Conservation (phyloP, 352 stramenopile genomes). For the Blastocystis sp. region DNA sequence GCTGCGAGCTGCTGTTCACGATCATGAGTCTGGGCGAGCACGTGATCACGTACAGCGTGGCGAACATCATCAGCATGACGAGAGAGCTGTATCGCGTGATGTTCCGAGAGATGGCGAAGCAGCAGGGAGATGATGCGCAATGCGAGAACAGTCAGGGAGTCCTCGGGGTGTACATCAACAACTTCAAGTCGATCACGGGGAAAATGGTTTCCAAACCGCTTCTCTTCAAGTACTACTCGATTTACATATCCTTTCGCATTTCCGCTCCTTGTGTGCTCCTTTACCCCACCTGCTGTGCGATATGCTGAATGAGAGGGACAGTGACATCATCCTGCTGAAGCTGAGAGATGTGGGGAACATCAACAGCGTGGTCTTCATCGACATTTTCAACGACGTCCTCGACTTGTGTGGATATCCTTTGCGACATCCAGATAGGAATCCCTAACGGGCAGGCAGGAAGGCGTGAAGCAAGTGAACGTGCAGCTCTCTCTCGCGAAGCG, state of each 20-base stretch:
- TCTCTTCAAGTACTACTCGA: slow-evolving; percentile 36
- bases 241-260: slow-evolving; percentile 35
- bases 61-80: slow-evolving; percentile 1
- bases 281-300: slow-evolving; percentile 38
- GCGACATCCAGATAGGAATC: background rate
- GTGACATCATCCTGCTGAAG: slow-evolving; percentile 53
- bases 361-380: slow-evolving; percentile 59
- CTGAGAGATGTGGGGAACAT: slow-evolving; percentile 27
- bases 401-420: slow-evolving; percentile 64
- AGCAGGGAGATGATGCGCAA: background rate
- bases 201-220: slow-evolving; percentile 13
- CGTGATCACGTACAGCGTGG: slow-evolving; percentile 25
- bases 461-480: slow-evolving; percentile 58
- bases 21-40: slow-evolving; percentile 29
- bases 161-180: slow-evolving; percentile 32
- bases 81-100: slow-evolving; percentile 17
- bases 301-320: slow-evolving; percentile 52
- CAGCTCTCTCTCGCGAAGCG: slow-evolving; percentile 33
- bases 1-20: background rate
- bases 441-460: slow-evolving; percentile 3
- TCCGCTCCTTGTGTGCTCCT: background rate
- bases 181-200: slow-evolving; percentile 21
- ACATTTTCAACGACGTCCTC: slow-evolving; percentile 62
- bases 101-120: slow-evolving; percentile 27
- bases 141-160: background rate